Evolutionary conservation across 495 filamentous ascomycete genomes (phyloP).

Genomic region (Hypoxylon intermedium): DNA sequence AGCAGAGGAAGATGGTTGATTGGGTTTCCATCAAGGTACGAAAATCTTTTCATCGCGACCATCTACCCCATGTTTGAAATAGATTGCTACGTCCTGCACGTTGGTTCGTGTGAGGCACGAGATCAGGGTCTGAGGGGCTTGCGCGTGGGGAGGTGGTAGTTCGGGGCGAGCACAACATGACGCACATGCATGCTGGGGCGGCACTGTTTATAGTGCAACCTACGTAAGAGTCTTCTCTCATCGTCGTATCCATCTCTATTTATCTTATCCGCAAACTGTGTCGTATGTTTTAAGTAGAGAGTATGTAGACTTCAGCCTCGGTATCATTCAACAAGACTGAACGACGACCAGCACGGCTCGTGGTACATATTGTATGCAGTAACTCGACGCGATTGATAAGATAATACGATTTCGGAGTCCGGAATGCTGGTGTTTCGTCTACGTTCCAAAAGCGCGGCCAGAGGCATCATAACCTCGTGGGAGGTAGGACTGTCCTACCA

Average conservation of each 20-base stretch:
- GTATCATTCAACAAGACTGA: too few species aligned
- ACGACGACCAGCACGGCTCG: too few species aligned
- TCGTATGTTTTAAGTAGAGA: neutral
- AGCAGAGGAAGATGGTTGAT: too few species aligned
- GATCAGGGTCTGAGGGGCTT: conserved; percentile 3
- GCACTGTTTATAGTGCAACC: conserved; percentile 6
- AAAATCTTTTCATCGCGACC: neutral
- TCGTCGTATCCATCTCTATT: too few species aligned
- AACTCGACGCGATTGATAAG: neutral
- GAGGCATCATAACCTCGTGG: conserved; percentile 24
- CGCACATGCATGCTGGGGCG: conserved; percentile 11
- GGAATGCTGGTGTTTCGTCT: conserved; percentile 36
- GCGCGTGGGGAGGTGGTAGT: neutral
- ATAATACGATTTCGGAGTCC: conserved; percentile 32
- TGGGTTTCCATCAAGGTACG: too few species aligned
- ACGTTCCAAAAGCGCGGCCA: conserved; percentile 28
- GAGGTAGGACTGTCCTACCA: conserved; percentile 17
- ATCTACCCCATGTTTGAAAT: conserved; percentile 16
- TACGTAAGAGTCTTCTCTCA: neutral
- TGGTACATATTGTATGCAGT: too few species aligned
- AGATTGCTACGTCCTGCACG: conserved; percentile 17
- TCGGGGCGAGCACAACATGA: conserved; percentile 21
- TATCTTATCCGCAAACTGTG: too few species aligned
- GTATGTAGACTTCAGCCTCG: neutral
- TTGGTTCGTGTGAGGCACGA: conserved; percentile 8